Conservation (phyloP, 2,329 filamentous ascomycete species). For the Trichoderma sp. region DNA sequence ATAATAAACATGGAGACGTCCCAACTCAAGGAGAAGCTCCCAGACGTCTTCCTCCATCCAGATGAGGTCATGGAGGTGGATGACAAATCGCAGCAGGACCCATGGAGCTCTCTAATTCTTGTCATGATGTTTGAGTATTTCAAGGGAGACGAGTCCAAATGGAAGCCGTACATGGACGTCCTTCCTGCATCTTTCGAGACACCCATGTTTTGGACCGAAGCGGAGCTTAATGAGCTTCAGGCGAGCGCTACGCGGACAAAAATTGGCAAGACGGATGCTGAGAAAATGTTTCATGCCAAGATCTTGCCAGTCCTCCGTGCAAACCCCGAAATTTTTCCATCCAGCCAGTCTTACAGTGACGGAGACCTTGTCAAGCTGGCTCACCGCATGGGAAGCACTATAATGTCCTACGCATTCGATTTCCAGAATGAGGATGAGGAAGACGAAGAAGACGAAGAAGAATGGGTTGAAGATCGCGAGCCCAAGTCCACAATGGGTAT, state of each 20-base stretch:
- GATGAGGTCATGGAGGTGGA: conserved; percentile 40
- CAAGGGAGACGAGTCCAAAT: conserved; percentile 59
- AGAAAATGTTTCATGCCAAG: conserved; percentile 61
- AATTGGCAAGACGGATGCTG: conserved; percentile 71
- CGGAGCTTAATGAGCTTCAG: conserved; percentile 70
- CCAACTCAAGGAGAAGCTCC: conserved; percentile 57
- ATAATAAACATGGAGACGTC: conserved; percentile 76
- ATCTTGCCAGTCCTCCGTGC: conserved; percentile 52
- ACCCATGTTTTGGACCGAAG: conserved; percentile 81
- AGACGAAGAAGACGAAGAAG: conserved; percentile 60
- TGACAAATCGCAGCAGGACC: conserved; percentile 43
- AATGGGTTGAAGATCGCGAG: conserved; percentile 64
- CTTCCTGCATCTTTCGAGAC: conserved; percentile 74
- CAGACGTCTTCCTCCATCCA: conserved; percentile 49
- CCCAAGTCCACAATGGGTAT: conserved; percentile 68
- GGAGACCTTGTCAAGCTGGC: conserved; percentile 52
- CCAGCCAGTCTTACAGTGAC: conserved; percentile 38
- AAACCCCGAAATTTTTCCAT: conserved; percentile 44
- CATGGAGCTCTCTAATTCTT: conserved; percentile 65
- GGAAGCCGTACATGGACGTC: conserved; percentile 76
- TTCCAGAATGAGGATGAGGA: conserved; percentile 58
- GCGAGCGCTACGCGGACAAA: conserved; percentile 73
- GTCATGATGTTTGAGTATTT: conserved; percentile 75
- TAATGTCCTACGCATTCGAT: conserved; percentile 94
- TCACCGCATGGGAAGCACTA: conserved; percentile 80